These are phyloP conservation scores for Gomphus sp. DNA, from an alignment of 1,284 basidiomycete genomes.

Conservation along the genomic window DNA sequence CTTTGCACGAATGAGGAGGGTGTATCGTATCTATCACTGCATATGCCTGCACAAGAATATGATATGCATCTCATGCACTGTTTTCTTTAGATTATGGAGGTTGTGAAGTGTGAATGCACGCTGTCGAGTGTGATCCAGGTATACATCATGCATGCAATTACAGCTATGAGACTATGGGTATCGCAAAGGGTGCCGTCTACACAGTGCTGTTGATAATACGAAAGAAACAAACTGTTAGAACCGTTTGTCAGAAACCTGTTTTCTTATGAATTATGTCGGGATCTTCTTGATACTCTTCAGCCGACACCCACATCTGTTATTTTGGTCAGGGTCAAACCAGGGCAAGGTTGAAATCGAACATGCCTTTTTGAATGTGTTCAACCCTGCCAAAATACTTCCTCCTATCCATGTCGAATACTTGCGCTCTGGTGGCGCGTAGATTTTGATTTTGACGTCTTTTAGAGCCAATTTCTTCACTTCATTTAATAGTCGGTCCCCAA, in stretches of 20 bases:
- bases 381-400: slow-evolving; percentile 89
- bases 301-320: slow-evolving; percentile 93
- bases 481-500: slow-evolving; percentile 90
- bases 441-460: slow-evolving; percentile 98
- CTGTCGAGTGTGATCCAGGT: neutral
- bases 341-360: slow-evolving; percentile 2
- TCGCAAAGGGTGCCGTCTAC: slow-evolving; percentile 6
- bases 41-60: slow-evolving; percentile 14
- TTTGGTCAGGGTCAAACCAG: slow-evolving; percentile 5
- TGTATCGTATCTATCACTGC: slow-evolving; percentile 14
- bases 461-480: slow-evolving; percentile 96
- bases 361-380: slow-evolving; percentile 98
- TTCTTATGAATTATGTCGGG: slow-evolving; percentile 97
- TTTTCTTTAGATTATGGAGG: neutral
- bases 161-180: slow-evolving; percentile 11
- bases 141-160: neutral
- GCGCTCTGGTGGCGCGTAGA: slow-evolving; percentile 98
- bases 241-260: slow-evolving; percentile 50
- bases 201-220: slow-evolving; percentile 1
- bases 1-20: slow-evolving; percentile 9
- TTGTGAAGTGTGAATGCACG: neutral
- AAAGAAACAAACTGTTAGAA: slow-evolving; percentile 9
- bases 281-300: slow-evolving; percentile 99
- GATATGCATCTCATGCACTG: slow-evolving; percentile 11
- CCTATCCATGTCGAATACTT: slow-evolving; percentile 99